Evolutionary conservation across 2,329 filamentous ascomycete genomes (phyloP).

Genomic region (Bipolaris gigantea): DNA sequence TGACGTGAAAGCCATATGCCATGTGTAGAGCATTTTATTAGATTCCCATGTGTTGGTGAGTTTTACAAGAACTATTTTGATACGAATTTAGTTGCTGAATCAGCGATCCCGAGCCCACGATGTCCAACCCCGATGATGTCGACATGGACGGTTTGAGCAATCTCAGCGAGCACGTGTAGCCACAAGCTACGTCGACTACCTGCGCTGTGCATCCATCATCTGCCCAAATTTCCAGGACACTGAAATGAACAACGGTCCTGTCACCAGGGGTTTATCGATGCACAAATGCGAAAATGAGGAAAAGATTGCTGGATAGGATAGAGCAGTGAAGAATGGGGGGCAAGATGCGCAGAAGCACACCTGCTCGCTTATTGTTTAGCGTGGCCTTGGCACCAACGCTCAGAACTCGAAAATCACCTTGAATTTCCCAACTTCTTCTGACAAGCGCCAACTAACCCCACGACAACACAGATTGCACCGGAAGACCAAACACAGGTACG

Average conservation of each 20-base stretch:
- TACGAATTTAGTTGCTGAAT: not conserved
- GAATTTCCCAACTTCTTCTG: conserved; percentile 21
- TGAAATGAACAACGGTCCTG: no score
- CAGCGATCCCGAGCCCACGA: not conserved
- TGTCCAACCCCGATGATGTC: not conserved
- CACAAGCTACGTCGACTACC: not conserved
- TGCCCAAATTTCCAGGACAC: not conserved
- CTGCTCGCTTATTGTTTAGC: conserved; percentile 14
- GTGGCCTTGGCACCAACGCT: conserved; percentile 14
- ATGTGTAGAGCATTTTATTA: not conserved
- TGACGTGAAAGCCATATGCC: not conserved
- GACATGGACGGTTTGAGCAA: not conserved
- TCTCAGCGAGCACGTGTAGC: not conserved
- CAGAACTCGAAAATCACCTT: conserved; percentile 15
- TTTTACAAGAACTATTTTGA: no score
- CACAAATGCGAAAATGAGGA: not conserved
- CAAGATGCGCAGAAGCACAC: not conserved
- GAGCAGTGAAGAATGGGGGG: not conserved
- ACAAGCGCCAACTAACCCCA: conserved; percentile 37
- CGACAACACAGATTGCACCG: conserved; percentile 42
- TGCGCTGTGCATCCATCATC: not conserved
- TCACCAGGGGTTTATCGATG: no score
- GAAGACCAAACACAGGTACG: conserved; percentile 44
- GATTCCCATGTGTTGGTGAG: not conserved
- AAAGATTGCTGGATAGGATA: not conserved